These are phyloP conservation scores for Orobanche coerulescens DNA, from an alignment of 257 asterid species.

Conservation along the genomic window DNA sequence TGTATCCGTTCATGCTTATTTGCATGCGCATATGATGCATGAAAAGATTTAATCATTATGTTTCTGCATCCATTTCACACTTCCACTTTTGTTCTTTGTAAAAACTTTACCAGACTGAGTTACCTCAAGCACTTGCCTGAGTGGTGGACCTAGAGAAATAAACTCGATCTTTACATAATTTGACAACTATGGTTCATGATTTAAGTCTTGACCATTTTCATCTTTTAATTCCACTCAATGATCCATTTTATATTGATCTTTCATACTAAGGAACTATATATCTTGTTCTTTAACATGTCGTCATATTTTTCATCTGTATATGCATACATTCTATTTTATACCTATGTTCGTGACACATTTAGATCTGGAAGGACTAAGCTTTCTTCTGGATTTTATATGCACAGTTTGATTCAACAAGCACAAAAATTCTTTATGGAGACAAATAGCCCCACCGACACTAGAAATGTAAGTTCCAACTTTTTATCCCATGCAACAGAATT, in stretches of 20 bases:
- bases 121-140: constrained; percentile 1
- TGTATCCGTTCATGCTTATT: constrained; percentile 3
- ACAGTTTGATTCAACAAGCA: constrained; percentile 77
- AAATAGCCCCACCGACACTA: constrained; percentile 54
- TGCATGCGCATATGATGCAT: constrained; percentile 4
- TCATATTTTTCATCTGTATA: background rate
- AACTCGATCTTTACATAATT: constrained; percentile 15
- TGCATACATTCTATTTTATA: background rate
- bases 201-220: background rate
- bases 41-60: constrained; percentile 5
- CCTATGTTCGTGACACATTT: background rate
- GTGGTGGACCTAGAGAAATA: constrained; percentile 9
- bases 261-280: background rate
- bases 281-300: background rate
- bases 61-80: background rate
- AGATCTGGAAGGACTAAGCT: constrained; percentile 18
- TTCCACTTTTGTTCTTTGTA: no score
- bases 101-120: constrained; percentile 1
- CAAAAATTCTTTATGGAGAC: constrained; percentile 83
- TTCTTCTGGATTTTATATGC: constrained; percentile 32
- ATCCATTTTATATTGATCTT: background rate
- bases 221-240: background rate
- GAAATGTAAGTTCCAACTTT: constrained; percentile 59
- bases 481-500: constrained; percentile 8
- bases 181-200: background rate